These are phyloP conservation scores for Diplodia mutila DNA, from an alignment of 2,329 filamentous ascomycete species.

Conservation along the genomic window DNA sequence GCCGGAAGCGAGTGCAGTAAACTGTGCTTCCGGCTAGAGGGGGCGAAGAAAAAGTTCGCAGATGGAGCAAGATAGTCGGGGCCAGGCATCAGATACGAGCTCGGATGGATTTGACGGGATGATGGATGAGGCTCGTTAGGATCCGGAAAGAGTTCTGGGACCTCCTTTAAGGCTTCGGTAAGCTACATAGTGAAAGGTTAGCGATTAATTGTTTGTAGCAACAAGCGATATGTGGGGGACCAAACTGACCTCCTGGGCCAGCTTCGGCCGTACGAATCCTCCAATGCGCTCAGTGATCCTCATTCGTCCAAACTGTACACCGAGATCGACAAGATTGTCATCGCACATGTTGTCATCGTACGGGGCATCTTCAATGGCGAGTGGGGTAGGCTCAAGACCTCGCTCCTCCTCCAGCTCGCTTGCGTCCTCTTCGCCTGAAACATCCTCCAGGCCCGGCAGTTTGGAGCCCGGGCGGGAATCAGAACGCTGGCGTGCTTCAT, in stretches of 20 bases:
- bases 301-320: conserved; percentile 72
- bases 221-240: not conserved
- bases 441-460: conserved; percentile 47
- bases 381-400: conserved; percentile 63
- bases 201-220: conserved; percentile 4
- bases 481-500: not conserved
- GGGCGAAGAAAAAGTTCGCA: conserved; percentile 68
- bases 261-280: conserved; percentile 70
- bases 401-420: conserved; percentile 57
- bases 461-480: conserved; percentile 26
- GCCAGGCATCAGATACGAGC: conserved; percentile 64
- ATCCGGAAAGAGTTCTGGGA: conserved; percentile 30
- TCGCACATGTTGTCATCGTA: conserved; percentile 69
- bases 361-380: conserved; percentile 67
- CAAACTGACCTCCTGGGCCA: conserved; percentile 68
- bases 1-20: conserved; percentile 66
- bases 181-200: conserved; percentile 33
- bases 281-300: conserved; percentile 75
- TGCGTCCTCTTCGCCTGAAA: conserved; percentile 61
- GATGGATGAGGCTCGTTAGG: conserved; percentile 26
- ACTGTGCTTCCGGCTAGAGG: conserved; percentile 43
- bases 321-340: conserved; percentile 73
- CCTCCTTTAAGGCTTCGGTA: conserved; percentile 36
- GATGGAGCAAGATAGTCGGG: conserved; percentile 69
- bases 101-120: conserved; percentile 28